phyloP scores from a whole-genome alignment of 129 eudicot species.

The Helianthus tuberosus region DNA sequence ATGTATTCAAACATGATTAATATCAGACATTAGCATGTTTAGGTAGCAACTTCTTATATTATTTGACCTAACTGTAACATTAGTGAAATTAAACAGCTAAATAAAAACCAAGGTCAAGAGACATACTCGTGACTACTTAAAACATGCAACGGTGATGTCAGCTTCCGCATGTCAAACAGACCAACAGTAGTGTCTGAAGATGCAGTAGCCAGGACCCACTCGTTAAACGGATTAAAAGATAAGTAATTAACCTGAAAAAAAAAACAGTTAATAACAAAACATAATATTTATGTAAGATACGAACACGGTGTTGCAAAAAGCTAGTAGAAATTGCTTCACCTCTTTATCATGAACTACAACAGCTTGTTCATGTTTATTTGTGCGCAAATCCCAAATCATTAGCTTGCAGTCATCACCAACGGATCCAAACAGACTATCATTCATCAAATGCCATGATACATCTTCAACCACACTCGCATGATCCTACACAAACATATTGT shows the following conservation, averaged over 20 bases:
- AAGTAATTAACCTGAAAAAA: slow-evolving; percentile 75
- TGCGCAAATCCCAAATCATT: slow-evolving; percentile 90
- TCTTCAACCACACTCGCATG: slow-evolving; percentile 84
- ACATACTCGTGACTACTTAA: slow-evolving; percentile 73
- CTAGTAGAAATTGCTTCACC: slow-evolving; percentile 38
- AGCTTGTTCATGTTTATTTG: slow-evolving; percentile 78
- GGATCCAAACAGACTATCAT: slow-evolving; percentile 85
- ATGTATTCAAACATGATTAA: neutral
- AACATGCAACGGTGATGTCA: slow-evolving; percentile 74
- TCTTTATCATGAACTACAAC: slow-evolving; percentile 85
- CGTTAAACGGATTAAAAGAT: slow-evolving; percentile 84
- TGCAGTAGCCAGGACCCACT: slow-evolving; percentile 90
- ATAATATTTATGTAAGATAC: neutral
- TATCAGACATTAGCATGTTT: neutral
- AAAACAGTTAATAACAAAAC: slow-evolving; percentile 1
- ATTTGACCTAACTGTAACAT: neutral
- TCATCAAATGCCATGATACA: slow-evolving; percentile 89
- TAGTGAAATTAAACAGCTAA: neutral
- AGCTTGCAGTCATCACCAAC: slow-evolving; percentile 90
- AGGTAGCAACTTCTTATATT: neutral
- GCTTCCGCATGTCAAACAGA: slow-evolving; percentile 80
- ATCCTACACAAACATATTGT: slow-evolving; percentile 44
- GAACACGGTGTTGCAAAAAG: slow-evolving; percentile 6
- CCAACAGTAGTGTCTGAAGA: slow-evolving; percentile 96
- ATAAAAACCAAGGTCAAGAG: neutral